phyloP scores from a whole-genome alignment of 2,329 filamentous ascomycete genomes.

The Colletotrichum somersetense region DNA sequence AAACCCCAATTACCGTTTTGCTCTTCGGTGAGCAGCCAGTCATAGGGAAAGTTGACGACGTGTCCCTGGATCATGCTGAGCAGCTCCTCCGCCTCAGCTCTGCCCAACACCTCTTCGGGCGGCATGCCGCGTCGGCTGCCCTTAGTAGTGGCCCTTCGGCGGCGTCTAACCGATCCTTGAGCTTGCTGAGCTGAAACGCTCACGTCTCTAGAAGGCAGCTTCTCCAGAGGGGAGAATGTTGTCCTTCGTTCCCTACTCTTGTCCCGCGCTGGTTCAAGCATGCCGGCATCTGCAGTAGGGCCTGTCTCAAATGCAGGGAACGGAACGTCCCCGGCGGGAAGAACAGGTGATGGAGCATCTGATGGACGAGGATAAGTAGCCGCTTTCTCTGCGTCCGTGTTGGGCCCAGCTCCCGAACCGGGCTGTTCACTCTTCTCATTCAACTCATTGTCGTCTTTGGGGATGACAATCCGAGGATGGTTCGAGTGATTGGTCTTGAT shows the following conservation, averaged over 20 bases:
- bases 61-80: constrained; percentile 87
- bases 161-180: constrained; percentile 67
- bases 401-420: constrained; percentile 19
- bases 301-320: constrained; percentile 62
- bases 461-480: constrained; percentile 50
- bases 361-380: constrained; percentile 45
- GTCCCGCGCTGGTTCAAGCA: constrained; percentile 52
- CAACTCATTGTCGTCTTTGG: constrained; percentile 48
- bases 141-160: constrained; percentile 78
- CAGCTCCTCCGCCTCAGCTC: constrained; percentile 83
- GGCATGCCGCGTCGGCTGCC: constrained; percentile 74
- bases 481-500: constrained; percentile 47
- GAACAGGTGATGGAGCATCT: constrained; percentile 58
- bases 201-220: constrained; percentile 56
- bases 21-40: constrained; percentile 94
- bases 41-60: constrained; percentile 92
- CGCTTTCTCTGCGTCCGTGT: constrained; percentile 48
- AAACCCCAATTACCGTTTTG: constrained; percentile 96
- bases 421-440: constrained; percentile 56
- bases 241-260: constrained; percentile 63
- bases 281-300: constrained; percentile 46
- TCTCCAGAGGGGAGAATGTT: constrained; percentile 68
- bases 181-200: constrained; percentile 50
- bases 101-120: constrained; percentile 81
- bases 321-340: constrained; percentile 57